Evolutionary conservation across 768 basidiomycete species (phyloP), one percentile per base, ranked within the genome.

Genomic region (Suillus americanus): DNA sequence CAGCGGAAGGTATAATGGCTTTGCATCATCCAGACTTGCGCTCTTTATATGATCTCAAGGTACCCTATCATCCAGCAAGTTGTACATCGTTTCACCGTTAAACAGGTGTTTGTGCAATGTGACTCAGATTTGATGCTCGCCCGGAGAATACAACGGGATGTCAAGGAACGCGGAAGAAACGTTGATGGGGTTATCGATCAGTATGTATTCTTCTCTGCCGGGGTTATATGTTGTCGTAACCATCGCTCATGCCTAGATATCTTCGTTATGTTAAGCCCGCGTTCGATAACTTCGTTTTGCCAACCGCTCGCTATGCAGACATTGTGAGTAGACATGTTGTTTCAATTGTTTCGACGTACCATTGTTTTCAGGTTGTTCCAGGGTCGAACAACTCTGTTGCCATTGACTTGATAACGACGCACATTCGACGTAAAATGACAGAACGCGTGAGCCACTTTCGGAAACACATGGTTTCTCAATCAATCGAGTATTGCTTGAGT

Each of bases 41-140:
- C 62, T 84, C 83, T 6, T 76, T 99, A 54, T 97, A 98, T 71
- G 97, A 99, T 75, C 83, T 99, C 43, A 97, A 97, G 84, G 95
- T 88, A 66, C 60, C 74, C 70, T n/a, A 35, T 7, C 50, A 5
- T 2, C 14, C 9, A 41, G 53, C 59, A 55, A 35, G 54, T 51
- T 50, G 5, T 33, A 1, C 37, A 43, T 10, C 63, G 50, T 0
- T 51, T 37, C 20, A 59, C 33, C 65, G 25, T 37, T 18, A 8
- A 50, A 9, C 62, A 93, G 90, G 82, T 95, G 5, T 95, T 94
- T 67, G 94, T 95, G 8, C 93, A 97, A 80, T 92, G 91, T 65
- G 95, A 99, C 73, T 90, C 95, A 9, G 97, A 99, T 75, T 79
- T 99, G 25, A 99, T 99, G 97, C 89, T 99, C 56, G 94, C 97